phyloP scores from a whole-genome alignment of 2,329 filamentous ascomycete species.

The Neofusicoccum kwambonambiense region DNA sequence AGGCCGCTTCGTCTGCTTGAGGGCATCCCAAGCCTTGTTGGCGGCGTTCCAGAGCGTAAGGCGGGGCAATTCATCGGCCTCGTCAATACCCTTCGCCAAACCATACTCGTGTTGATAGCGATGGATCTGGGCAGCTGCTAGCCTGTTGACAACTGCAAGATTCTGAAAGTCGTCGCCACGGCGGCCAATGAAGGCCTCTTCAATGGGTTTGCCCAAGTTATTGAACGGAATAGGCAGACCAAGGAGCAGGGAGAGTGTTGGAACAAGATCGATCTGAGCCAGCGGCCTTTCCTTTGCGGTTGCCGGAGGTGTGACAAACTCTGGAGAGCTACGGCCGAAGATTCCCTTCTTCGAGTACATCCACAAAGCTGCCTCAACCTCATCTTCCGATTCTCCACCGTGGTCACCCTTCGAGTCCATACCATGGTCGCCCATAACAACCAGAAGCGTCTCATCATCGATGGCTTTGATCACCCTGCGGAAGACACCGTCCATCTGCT shows the following conservation, averaged over 20 bases:
- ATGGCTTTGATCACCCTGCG: constrained; percentile 67
- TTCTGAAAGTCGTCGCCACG: constrained; percentile 72
- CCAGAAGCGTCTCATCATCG: constrained; percentile 81
- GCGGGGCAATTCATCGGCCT: constrained; percentile 57
- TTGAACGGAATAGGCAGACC: constrained; percentile 95
- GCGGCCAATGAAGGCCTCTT: constrained; percentile 81
- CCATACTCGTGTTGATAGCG: constrained; percentile 86
- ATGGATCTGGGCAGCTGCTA: constrained; percentile 82
- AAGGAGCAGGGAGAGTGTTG: constrained; percentile 81
- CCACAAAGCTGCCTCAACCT: constrained; percentile 92
- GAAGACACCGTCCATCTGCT: constrained; percentile 85
- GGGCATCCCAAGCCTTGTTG: constrained; percentile 52
- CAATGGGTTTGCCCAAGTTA: constrained; percentile 87
- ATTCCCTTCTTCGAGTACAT: constrained; percentile 90
- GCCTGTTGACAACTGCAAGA: constrained; percentile 71
- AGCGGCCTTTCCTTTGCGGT: constrained; percentile 76
- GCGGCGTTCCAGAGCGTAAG: constrained; percentile 61
- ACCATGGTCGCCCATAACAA: constrained; percentile 98
- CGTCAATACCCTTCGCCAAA: constrained; percentile 65
- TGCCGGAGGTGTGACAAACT: constrained; percentile 57
- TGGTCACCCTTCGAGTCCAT: constrained; percentile 98
- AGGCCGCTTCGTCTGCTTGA: constrained; percentile 42
- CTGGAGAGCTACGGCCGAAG: constrained; percentile 73
- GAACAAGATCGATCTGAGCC: constrained; percentile 89
- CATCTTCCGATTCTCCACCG: constrained; percentile 95